Percentiles rank a stretch among this genome's conserved stretches.
These are phyloP conservation scores for Haematococcus sp. DNA, from an alignment of 139 green algal species.

Conservation along the genomic window DNA sequence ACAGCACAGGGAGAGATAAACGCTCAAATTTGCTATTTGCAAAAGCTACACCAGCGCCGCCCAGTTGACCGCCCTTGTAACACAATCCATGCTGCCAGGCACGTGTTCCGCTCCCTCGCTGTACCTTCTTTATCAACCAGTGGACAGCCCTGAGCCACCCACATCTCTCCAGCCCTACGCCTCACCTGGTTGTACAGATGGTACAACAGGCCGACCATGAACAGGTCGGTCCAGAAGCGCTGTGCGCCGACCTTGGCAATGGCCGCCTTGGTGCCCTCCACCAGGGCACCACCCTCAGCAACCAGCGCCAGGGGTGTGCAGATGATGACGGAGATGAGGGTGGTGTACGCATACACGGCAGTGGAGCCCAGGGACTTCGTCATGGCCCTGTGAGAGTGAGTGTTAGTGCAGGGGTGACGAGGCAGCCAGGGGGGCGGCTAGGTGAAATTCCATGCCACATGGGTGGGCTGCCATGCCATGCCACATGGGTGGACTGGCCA, in stretches of 20 bases:
- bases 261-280: constrained; percentile 39
- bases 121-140: no score
- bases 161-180: no score
- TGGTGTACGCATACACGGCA: constrained; percentile 96
- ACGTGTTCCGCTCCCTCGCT: no score
- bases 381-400: constrained; percentile 83
- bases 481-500: no score
- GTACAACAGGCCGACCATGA: constrained; percentile 94
- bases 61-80: no score
- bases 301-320: constrained; percentile 83
- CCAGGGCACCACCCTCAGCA: constrained; percentile 72
- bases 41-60: no score
- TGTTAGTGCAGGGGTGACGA: background rate
- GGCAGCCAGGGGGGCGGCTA: background rate
- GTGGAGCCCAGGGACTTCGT: constrained; percentile 77
- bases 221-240: constrained; percentile 84
- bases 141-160: no score
- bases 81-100: no score
- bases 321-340: constrained; percentile 91
- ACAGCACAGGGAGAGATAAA: background rate
- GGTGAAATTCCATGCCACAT: background rate
- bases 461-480: no score
- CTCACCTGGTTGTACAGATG: constrained; percentile 98
- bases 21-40: no score
- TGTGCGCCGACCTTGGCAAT: constrained; percentile 67